phyloP scores from a whole-genome alignment of 2,329 filamentous ascomycete genomes.

The Neonectria ditissima region DNA sequence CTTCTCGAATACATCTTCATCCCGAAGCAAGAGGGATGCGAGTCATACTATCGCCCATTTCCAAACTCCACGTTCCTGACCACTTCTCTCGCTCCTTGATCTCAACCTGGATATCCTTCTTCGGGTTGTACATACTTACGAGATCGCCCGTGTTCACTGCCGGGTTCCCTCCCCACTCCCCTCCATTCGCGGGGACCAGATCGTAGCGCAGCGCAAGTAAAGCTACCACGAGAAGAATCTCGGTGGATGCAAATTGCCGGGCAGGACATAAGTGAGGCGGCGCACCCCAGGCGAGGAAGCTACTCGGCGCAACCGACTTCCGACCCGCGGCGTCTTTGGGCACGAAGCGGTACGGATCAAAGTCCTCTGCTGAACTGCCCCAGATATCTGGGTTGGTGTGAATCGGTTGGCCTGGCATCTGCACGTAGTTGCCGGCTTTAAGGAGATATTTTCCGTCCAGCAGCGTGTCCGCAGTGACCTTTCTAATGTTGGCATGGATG shows the following conservation, averaged over 20 bases:
- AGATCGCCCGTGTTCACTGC: conserved; percentile 21
- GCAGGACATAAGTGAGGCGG: conserved; percentile 47
- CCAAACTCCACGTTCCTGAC: conserved; percentile 35
- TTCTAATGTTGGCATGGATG: not conserved
- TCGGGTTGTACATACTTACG: conserved; percentile 26
- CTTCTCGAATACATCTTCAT: not conserved
- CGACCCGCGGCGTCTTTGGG: conserved; percentile 10
- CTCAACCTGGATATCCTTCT: conserved; percentile 31
- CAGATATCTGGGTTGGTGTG: conserved; percentile 48
- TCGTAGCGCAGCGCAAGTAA: conserved; percentile 23
- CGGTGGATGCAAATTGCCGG: conserved; percentile 45
- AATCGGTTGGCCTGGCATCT: conserved; percentile 45
- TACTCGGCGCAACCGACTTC: conserved; percentile 47
- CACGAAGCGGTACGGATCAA: conserved; percentile 35
- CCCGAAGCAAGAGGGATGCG: conserved; percentile 43
- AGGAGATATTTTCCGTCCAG: not conserved
- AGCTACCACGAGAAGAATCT: conserved; percentile 42
- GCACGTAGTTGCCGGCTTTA: not conserved
- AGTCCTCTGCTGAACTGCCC: conserved; percentile 46
- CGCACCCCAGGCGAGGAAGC: conserved; percentile 48
- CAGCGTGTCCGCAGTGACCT: not conserved
- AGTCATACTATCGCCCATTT: conserved; percentile 42
- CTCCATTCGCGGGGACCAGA: not conserved
- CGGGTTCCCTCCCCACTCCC: conserved; percentile 25
- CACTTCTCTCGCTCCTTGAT: conserved; percentile 24